Evolutionary conservation across 371 early-diverging fungal genomes (phyloP).

Genomic region (Lichtheimia ramosa): DNA sequence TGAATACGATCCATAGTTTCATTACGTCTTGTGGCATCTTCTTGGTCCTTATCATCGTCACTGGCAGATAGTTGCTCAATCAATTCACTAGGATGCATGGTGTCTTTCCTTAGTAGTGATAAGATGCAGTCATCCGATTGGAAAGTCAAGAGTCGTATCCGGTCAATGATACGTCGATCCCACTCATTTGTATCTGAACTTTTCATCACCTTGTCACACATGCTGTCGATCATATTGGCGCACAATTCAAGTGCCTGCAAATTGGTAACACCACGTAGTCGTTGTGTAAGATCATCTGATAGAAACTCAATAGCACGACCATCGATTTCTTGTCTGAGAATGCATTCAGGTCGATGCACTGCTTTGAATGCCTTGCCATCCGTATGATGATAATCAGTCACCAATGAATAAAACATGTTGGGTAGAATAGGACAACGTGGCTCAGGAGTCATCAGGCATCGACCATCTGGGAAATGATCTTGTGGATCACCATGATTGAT

Average conservation of each 20-base stretch:
- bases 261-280: neutral
- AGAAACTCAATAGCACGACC: neutral
- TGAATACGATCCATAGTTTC: neutral
- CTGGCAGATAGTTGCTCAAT: neutral
- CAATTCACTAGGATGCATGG: neutral
- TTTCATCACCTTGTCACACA: neutral
- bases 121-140: too few relatives aligned
- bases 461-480: neutral
- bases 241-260: neutral
- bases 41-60: neutral
- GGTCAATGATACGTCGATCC: neutral
- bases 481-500: neutral
- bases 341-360: constrained; percentile 1
- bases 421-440: neutral
- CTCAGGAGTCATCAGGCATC: neutral
- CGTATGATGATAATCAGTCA: neutral
- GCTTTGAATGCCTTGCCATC: neutral
- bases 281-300: neutral
- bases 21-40: neutral
- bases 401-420: neutral
- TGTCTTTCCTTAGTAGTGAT: too few relatives aligned
- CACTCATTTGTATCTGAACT: neutral
- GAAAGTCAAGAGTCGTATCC: neutral
- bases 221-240: neutral
- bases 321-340: neutral